These are phyloP conservation scores for Lasiosphaeria hispida DNA, from an alignment of 495 filamentous ascomycete species.

Conservation along the genomic window DNA sequence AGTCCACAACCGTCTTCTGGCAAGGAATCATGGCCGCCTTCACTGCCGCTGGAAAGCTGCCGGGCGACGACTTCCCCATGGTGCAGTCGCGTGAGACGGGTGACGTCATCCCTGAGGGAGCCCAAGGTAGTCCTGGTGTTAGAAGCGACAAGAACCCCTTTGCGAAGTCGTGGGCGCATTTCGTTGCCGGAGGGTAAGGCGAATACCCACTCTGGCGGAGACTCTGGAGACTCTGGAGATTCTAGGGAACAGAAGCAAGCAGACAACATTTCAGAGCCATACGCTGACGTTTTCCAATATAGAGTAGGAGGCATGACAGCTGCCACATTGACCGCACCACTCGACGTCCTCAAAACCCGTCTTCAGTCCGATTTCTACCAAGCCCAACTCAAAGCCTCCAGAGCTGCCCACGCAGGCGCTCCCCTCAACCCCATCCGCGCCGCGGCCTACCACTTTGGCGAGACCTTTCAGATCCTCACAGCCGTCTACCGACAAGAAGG, in stretches of 20 bases:
- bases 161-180: constrained; percentile 82
- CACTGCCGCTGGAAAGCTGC: constrained; percentile 20
- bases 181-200: constrained; percentile 80
- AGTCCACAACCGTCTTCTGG: not conserved
- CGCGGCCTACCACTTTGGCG: constrained; percentile 61
- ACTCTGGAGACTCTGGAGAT: not conserved
- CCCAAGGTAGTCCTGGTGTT: constrained; percentile 32
- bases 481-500: constrained; percentile 76
- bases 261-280: not conserved
- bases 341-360: constrained; percentile 88
- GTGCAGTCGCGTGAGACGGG: constrained; percentile 63
- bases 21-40: constrained; percentile 24
- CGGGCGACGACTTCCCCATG: constrained; percentile 30
- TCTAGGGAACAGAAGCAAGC: not conserved
- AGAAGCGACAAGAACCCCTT: constrained; percentile 44
- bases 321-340: constrained; percentile 78
- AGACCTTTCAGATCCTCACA: constrained; percentile 78
- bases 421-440: constrained; percentile 46
- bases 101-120: constrained; percentile 49
- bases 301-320: constrained; percentile 87
- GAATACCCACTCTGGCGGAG: not conserved
- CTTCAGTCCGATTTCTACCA: constrained; percentile 92
- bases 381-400: constrained; percentile 53
- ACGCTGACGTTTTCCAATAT: not conserved
- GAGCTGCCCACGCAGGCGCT: constrained; percentile 35